phyloP scores from a whole-genome alignment of 2,329 filamentous ascomycete genomes.

The Colletotrichum abscissum region DNA sequence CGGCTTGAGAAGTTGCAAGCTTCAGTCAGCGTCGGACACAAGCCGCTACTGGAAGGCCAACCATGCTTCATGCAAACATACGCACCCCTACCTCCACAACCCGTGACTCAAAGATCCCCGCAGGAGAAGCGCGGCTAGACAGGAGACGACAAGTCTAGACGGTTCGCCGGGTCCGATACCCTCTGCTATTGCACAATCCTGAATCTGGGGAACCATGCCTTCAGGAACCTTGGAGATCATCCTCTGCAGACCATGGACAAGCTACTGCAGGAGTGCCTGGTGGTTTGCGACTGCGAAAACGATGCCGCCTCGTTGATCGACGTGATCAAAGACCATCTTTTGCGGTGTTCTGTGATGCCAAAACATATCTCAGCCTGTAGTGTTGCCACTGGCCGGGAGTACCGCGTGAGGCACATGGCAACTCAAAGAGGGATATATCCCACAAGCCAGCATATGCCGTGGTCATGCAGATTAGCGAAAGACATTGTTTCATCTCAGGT shows the following conservation, averaged over 20 bases:
- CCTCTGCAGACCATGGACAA: not conserved
- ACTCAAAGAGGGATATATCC: not conserved
- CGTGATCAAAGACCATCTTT: not conserved
- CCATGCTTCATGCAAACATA: constrained; percentile 6
- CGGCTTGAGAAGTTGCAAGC: not conserved
- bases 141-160: not conserved
- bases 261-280: constrained; percentile 11
- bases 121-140: constrained; percentile 6
- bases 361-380: not conserved
- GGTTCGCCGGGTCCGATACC: constrained; percentile 13
- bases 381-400: no score
- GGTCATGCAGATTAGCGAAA: not conserved
- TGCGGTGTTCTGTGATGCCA: not conserved
- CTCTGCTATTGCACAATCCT: not conserved
- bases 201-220: constrained; percentile 6
- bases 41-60: not conserved
- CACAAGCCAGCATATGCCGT: constrained; percentile 1
- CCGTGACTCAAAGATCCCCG: constrained; percentile 20
- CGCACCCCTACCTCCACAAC: constrained; percentile 10
- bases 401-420: not conserved
- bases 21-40: not conserved
- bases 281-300: not conserved
- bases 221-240: not conserved
- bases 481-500: not conserved
- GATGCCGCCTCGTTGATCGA: not conserved